phyloP scores from a whole-genome alignment of 345 rosid genomes.

The Jatropha curcas region DNA sequence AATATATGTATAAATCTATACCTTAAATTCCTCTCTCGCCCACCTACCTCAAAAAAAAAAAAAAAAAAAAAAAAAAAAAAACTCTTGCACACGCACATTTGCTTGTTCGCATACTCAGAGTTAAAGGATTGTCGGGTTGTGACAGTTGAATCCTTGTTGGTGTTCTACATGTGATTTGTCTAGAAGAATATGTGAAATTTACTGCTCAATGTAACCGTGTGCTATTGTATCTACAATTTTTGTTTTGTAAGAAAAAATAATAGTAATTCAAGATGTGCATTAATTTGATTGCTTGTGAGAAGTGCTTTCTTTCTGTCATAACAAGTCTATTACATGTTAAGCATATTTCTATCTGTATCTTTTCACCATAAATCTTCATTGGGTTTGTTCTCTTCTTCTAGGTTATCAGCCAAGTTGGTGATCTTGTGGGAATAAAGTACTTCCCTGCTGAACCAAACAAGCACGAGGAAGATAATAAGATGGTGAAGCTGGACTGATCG shows the following conservation, averaged over 20 bases:
- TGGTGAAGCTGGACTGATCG: slow-evolving; percentile 4
- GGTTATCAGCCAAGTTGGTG: slow-evolving; percentile 82
- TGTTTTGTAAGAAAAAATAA: neutral
- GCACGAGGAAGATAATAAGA: slow-evolving; percentile 9
- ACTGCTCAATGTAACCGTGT: neutral
- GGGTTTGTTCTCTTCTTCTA: slow-evolving; percentile 18
- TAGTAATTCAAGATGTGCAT: neutral
- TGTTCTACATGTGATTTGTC: neutral
- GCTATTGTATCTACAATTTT: neutral
- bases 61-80: too few relatives aligned
- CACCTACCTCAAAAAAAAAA: neutral
- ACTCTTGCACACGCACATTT: neutral
- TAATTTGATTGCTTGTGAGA: neutral
- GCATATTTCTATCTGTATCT: neutral
- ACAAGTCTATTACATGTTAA: neutral
- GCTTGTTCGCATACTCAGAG: neutral
- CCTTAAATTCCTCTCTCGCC: neutral
- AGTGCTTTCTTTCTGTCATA: too few relatives aligned
- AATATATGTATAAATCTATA: too few relatives aligned
- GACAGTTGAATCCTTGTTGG: neutral
- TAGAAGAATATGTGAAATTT: neutral
- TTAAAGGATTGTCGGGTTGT: neutral
- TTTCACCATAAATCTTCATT: neutral
- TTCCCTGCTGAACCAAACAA: slow-evolving; percentile 49
- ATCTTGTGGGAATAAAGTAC: slow-evolving; percentile 79